Percentiles rank a stretch among this genome's conserved stretches.
Conservation (phyloP, 1,284 basidiomycete species). For the Ustilago hordei region DNA sequence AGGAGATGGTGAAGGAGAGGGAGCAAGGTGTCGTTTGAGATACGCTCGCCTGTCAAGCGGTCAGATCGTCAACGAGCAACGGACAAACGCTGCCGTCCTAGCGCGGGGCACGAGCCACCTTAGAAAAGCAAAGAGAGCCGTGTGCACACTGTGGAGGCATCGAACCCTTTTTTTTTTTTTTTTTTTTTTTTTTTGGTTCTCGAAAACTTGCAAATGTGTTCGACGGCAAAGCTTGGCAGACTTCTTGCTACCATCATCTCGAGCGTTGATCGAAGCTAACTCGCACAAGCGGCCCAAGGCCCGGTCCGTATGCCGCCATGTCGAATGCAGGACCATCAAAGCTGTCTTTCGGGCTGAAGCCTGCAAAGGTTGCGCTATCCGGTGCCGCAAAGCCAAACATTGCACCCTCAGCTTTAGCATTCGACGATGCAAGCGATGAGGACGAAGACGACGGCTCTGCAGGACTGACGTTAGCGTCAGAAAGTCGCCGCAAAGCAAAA, state of each 20-base stretch:
- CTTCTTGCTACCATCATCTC: background rate
- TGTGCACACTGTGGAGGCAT: conserved; percentile 19
- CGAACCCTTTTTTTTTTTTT: conserved; percentile 4
- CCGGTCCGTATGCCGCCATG: conserved; percentile 9
- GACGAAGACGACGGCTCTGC: conserved; percentile 21
- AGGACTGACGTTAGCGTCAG: background rate
- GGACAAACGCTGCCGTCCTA: background rate
- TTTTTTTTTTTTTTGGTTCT: background rate
- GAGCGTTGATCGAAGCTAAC: background rate
- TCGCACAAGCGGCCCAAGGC: background rate
- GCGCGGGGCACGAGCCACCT: conserved; percentile 11
- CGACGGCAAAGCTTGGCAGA: background rate
- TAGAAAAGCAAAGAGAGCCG: background rate
- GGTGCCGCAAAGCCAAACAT: conserved; percentile 10
- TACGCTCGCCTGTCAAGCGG: background rate
- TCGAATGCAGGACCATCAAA: conserved; percentile 28
- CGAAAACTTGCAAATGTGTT: background rate
- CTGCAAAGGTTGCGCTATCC: conserved; percentile 2
- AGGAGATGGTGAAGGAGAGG: conserved; percentile 3
- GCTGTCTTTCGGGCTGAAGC: conserved; percentile 55
- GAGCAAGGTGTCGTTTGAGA: background rate
- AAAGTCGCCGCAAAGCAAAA: conserved; percentile 5
- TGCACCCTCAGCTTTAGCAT: conserved; percentile 30
- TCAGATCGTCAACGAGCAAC: background rate
- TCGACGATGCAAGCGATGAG: conserved; percentile 48